Evolutionary conservation across 495 filamentous ascomycete species (phyloP).

Genomic region (Penicillium salamii): DNA sequence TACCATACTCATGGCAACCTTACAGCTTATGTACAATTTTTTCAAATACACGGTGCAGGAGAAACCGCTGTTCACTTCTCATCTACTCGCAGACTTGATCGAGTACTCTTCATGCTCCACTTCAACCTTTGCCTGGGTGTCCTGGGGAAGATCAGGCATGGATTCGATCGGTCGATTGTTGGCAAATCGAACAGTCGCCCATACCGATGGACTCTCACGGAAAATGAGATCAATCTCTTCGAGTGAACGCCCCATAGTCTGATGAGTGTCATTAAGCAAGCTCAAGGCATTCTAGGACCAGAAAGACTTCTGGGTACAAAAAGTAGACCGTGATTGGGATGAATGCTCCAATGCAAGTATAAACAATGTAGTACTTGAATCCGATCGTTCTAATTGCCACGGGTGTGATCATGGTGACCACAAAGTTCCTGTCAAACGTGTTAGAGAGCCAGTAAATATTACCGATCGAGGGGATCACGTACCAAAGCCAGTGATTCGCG

Average conservation of each 20-base stretch:
- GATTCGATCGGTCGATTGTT: background rate
- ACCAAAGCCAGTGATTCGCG: background rate
- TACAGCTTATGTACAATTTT: too few species aligned
- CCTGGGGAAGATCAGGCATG: too few species aligned
- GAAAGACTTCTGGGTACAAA: conserved; percentile 52
- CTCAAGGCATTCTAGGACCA: too few species aligned
- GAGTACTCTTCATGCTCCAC: too few species aligned
- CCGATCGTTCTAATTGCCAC: conserved; percentile 26
- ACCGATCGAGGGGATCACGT: too few species aligned
- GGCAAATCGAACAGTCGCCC: conserved; percentile 7
- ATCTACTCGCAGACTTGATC: too few species aligned
- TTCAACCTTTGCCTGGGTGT: too few species aligned
- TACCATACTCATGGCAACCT: too few species aligned
- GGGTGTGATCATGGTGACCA: conserved; percentile 55
- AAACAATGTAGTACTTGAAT: conserved; percentile 25
- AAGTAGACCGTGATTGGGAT: conserved; percentile 48
- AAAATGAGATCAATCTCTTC: conserved; percentile 4
- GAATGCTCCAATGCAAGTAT: conserved; percentile 22
- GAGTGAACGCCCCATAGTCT: conserved; percentile 1
- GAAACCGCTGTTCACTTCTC: too few species aligned
- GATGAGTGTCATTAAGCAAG: too few species aligned
- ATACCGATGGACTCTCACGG: conserved; percentile 7
- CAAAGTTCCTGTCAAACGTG: conserved; percentile 40
- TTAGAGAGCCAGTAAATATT: too few species aligned
- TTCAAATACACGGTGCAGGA: too few species aligned